A percentile compares a stretch with the other conserved stretches of the same genome.
Evolutionary conservation across 257 asterid species (phyloP).

Genomic region (Lavandula angustifolia): DNA sequence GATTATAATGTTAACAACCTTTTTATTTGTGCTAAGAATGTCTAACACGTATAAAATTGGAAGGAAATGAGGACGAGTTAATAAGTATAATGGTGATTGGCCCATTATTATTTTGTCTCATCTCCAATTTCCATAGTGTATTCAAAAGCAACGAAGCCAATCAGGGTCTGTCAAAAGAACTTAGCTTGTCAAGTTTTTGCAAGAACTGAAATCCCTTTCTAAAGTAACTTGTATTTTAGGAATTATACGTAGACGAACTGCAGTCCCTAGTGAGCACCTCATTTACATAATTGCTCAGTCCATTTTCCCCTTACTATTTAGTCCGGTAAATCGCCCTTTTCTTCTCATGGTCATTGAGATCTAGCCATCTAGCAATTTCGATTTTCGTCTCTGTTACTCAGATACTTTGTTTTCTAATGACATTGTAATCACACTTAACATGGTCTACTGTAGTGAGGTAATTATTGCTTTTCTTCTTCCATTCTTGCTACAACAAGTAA

Average conservation of each 20-base stretch:
- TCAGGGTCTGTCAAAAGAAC: background rate
- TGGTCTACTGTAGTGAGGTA: background rate
- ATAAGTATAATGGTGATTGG: background rate
- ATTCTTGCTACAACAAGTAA: slow-evolving; percentile 1
- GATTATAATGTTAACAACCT: slow-evolving; percentile 11
- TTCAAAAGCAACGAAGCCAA: too few relatives aligned
- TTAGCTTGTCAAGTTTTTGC: slow-evolving; percentile 5
- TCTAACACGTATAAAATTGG: background rate
- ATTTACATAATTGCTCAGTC: background rate
- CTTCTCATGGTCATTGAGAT: background rate
- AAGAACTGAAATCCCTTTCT: background rate
- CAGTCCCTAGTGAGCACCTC: background rate
- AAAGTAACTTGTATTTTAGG: background rate
- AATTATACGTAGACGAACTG: background rate
- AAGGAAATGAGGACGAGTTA: background rate
- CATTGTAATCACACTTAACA: background rate
- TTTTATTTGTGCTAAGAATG: too few relatives aligned
- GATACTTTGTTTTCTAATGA: background rate
- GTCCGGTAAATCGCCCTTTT: background rate
- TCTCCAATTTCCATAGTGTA: too few relatives aligned
- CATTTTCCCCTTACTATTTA: background rate
- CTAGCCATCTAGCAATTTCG: background rate
- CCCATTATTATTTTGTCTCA: background rate
- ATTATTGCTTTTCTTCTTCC: background rate
- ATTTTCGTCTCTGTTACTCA: background rate